A percentile compares a stretch with the other conserved stretches of the same genome.
phyloP scores from a whole-genome alignment of 2,329 filamentous ascomycete species.

The Zarea fungicola region DNA sequence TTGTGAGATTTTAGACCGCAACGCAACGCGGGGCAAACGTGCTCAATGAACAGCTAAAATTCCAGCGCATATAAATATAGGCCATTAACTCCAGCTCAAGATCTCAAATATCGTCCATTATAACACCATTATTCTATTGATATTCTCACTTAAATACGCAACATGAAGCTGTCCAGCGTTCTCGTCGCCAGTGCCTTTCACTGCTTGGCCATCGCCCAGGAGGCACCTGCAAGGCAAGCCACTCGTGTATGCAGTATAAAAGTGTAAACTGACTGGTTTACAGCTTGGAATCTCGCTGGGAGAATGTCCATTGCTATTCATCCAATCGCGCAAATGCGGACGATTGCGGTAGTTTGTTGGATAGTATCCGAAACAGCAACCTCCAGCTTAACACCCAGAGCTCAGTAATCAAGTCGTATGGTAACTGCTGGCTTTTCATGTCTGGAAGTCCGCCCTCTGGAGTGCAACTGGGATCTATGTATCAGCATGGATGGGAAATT shows the following conservation, averaged over 20 bases:
- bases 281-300: not conserved
- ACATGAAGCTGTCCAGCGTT: not conserved
- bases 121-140: not conserved
- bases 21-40: not conserved
- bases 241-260: not conserved
- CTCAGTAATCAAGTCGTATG: not conserved
- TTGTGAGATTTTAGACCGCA: not conserved
- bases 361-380: not conserved
- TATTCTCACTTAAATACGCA: not conserved
- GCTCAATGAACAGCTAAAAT: not conserved
- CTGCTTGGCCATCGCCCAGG: not conserved
- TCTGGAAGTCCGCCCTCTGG: not conserved
- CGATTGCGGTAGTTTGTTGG: not conserved
- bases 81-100: not conserved
- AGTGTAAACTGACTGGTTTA: not conserved
- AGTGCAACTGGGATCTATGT: not conserved
- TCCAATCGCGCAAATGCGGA: not conserved
- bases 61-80: not conserved
- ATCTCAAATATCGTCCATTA: not conserved
- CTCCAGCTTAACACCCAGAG: not conserved
- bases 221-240: not conserved
- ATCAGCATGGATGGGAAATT: not conserved
- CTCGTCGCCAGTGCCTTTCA: not conserved
- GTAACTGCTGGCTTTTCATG: not conserved
- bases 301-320: not conserved